Evolutionary conservation across 805 yeast genomes (phyloP).

Genomic region (Suhomyces prunicola): DNA sequence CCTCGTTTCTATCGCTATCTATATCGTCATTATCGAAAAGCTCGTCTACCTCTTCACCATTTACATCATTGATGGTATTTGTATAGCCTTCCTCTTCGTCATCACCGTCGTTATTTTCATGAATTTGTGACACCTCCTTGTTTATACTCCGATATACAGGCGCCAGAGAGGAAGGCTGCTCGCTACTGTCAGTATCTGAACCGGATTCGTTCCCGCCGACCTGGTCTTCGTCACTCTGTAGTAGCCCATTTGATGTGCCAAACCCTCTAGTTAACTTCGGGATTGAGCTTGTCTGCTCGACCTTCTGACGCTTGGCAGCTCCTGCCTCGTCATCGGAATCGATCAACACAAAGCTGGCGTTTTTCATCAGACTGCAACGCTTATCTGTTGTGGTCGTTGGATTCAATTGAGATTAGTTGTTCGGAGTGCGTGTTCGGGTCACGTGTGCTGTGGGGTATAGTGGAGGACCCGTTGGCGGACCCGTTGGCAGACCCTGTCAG

Average conservation of each 20-base stretch:
- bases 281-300: slow-evolving; percentile 1
- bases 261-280: slow-evolving; percentile 11
- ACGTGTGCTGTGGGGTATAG: background rate
- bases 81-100: background rate
- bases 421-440: background rate
- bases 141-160: background rate
- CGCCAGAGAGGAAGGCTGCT: no score
- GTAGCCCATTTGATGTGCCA: slow-evolving; percentile 3
- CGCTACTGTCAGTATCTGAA: background rate
- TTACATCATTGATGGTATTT: background rate
- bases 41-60: background rate
- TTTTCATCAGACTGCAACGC: slow-evolving; percentile 7
- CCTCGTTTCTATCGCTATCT: background rate
- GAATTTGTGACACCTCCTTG: no score
- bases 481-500: background rate
- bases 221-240: slow-evolving; percentile 7
- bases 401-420: background rate
- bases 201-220: slow-evolving; percentile 1
- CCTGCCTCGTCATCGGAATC: slow-evolving; percentile 20
- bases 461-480: no score
- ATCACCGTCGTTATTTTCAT: background rate
- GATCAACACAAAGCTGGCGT: slow-evolving; percentile 21
- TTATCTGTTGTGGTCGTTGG: slow-evolving; percentile 2
- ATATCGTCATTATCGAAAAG: background rate
- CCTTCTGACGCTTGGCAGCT: slow-evolving; percentile 4